Percentiles rank a stretch among this genome's conserved stretches.
Conservation (phyloP, 129 eudicot genomes). For the Cynara cardunculus region DNA sequence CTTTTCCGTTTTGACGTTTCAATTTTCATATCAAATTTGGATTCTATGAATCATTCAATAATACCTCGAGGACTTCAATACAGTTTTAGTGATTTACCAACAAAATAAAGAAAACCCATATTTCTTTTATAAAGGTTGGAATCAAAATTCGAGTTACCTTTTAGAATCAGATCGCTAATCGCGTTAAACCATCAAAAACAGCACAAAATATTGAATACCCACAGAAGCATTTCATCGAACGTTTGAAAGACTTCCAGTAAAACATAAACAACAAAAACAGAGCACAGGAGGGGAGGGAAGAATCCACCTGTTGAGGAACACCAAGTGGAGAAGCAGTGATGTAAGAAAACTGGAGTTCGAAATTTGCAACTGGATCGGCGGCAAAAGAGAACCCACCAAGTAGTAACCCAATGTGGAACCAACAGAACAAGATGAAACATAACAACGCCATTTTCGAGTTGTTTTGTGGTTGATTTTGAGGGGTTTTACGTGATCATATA, state of each 20-base stretch:
- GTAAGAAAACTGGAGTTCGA: slow-evolving; percentile 60
- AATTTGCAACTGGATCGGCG: slow-evolving; percentile 51
- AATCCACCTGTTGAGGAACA: slow-evolving; percentile 76
- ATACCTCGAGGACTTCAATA: background rate
- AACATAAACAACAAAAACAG: background rate
- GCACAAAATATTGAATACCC: background rate
- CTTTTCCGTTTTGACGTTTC: background rate
- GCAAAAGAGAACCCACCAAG: slow-evolving; percentile 38
- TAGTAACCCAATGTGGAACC: slow-evolving; percentile 39
- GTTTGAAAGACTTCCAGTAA: background rate
- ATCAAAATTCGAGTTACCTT: no score
- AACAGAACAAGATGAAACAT: slow-evolving; percentile 17
- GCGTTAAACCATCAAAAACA: background rate
- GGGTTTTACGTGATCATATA: slow-evolving; percentile 3
- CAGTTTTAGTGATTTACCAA: background rate
- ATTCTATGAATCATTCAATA: background rate
- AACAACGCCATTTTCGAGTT: slow-evolving; percentile 12
- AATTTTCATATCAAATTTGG: background rate
- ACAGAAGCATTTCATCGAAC: slow-evolving; percentile 3
- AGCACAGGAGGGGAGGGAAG: background rate
- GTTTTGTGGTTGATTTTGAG: background rate
- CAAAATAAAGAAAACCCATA: background rate
- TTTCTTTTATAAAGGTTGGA: background rate
- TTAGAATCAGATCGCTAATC: background rate
- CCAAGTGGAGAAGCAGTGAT: slow-evolving; percentile 89